These are phyloP conservation scores for Microbotryum intermedium DNA, from an alignment of 1,284 basidiomycete species.

Conservation along the genomic window DNA sequence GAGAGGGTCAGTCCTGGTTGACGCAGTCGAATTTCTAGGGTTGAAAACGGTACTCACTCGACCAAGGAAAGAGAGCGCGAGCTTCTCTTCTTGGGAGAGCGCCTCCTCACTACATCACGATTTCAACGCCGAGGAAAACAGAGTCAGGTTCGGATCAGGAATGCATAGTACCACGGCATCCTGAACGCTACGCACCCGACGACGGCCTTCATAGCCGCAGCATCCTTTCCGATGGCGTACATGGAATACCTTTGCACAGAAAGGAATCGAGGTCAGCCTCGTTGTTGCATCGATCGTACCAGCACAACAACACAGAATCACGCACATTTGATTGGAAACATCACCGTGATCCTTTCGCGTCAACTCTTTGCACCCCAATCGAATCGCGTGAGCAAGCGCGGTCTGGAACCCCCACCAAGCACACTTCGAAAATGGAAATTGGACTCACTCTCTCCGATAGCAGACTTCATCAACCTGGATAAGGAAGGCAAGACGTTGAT, in stretches of 20 bases:
- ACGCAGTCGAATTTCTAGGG: too few relatives aligned
- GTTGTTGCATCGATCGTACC: not conserved
- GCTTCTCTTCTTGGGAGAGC: conserved; percentile 83
- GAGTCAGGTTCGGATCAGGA: too few relatives aligned
- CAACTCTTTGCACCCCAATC: conserved; percentile 47
- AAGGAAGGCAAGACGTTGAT: conserved; percentile 99
- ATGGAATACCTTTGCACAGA: conserved; percentile 66
- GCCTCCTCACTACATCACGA: conserved; percentile 62
- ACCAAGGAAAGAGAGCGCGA: conserved; percentile 83
- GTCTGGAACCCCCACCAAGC: too few relatives aligned
- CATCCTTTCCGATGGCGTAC: conserved; percentile 95
- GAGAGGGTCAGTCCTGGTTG: not conserved
- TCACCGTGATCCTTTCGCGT: conserved; percentile 98
- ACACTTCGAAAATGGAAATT: too few relatives aligned
- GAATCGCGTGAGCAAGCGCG: too few relatives aligned
- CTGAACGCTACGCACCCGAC: conserved; percentile 51
- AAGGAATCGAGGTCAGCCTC: not conserved
- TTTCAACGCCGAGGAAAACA: too few relatives aligned
- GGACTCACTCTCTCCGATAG: conserved; percentile 74
- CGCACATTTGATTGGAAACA: conserved; percentile 89
- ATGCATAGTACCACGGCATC: too few relatives aligned
- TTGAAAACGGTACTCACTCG: conserved; percentile 43
- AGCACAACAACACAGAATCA: conserved; percentile 17
- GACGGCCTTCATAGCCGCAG: conserved; percentile 98
- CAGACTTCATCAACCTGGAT: conserved; percentile 98